Conservation (phyloP, 2,329 filamentous ascomycete genomes). For the Metarhizium humberi region DNA sequence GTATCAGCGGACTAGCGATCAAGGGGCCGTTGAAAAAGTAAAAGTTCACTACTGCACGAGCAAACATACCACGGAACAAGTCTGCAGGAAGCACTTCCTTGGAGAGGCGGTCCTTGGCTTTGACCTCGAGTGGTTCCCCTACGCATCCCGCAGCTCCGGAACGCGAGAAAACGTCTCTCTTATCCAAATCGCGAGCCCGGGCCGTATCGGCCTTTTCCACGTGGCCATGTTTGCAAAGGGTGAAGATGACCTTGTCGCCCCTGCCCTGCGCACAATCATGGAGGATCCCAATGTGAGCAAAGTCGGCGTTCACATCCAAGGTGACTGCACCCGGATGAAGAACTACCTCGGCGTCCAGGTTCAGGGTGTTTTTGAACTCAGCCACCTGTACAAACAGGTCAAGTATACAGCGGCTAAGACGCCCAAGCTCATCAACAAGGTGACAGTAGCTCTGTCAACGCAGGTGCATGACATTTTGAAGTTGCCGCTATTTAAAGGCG, state of each 20-base stretch:
- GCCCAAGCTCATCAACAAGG: conserved; percentile 55
- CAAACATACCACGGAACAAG: conserved; percentile 55
- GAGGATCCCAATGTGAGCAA: conserved; percentile 64
- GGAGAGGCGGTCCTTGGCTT: conserved; percentile 69
- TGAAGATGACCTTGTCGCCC: conserved; percentile 52
- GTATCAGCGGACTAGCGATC: conserved; percentile 45
- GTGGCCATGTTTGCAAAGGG: conserved; percentile 51
- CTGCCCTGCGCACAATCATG: conserved; percentile 61
- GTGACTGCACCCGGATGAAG: conserved; percentile 58
- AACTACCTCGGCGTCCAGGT: conserved; percentile 57
- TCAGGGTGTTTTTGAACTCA: conserved; percentile 68
- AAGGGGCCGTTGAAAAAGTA: conserved; percentile 41
- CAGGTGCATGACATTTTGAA: conserved; percentile 64
- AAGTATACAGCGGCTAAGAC: conserved; percentile 46
- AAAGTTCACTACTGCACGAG: conserved; percentile 71
- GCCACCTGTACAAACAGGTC: conserved; percentile 71
- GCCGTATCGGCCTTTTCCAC: conserved; percentile 74
- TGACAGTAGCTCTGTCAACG: conserved; percentile 52
- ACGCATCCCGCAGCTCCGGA: conserved; percentile 34
- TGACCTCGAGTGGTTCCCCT: conserved; percentile 74
- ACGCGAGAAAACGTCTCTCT: conserved; percentile 66
- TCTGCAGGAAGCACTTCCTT: conserved; percentile 56
- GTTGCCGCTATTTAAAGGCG: conserved; percentile 67
- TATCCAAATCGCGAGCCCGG: conserved; percentile 71
- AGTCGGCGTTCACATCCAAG: conserved; percentile 65